A percentile compares a stretch with the other conserved stretches of the same genome.
Evolutionary conservation across 176 grass and related monocot species (phyloP).

Genomic region (Eragrostis nindensis): DNA sequence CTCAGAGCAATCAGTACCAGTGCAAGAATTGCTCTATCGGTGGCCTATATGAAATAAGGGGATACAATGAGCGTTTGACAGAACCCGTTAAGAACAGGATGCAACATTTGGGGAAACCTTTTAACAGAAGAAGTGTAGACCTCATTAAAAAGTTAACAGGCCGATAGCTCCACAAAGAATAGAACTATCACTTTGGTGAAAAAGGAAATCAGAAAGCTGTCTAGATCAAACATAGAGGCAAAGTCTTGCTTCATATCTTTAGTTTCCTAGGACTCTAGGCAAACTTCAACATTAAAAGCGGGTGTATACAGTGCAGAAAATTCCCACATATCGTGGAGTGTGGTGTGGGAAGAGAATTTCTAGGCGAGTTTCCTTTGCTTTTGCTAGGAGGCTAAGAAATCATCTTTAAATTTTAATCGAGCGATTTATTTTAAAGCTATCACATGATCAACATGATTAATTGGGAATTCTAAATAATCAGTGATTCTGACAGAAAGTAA

Average conservation of each 20-base stretch:
- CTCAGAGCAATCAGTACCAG: slow-evolving; percentile 63
- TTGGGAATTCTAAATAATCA: background rate
- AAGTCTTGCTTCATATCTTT: background rate
- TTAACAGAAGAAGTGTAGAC: background rate
- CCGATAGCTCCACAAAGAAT: background rate
- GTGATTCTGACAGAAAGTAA: background rate
- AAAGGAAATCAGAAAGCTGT: background rate
- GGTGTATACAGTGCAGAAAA: background rate
- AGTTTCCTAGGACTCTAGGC: background rate
- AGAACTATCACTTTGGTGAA: background rate
- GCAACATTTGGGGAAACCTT: slow-evolving; percentile 11
- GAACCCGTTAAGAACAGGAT: slow-evolving; percentile 17
- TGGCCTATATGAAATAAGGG: slow-evolving; percentile 51
- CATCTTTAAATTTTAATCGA: too few relatives aligned
- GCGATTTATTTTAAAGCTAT: too few relatives aligned
- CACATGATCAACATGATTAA: background rate
- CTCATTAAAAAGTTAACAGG: slow-evolving; percentile 16
- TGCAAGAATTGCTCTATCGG: slow-evolving; percentile 69
- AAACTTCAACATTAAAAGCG: background rate
- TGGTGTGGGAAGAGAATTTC: too few relatives aligned
- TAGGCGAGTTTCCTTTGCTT: too few relatives aligned
- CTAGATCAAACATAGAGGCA: background rate
- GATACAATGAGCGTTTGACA: background rate
- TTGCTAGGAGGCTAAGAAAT: too few relatives aligned
- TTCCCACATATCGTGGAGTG: background rate